These are phyloP conservation scores for Ganoderma meredithae DNA, from an alignment of 1,284 basidiomycete genomes.

Conservation along the genomic window DNA sequence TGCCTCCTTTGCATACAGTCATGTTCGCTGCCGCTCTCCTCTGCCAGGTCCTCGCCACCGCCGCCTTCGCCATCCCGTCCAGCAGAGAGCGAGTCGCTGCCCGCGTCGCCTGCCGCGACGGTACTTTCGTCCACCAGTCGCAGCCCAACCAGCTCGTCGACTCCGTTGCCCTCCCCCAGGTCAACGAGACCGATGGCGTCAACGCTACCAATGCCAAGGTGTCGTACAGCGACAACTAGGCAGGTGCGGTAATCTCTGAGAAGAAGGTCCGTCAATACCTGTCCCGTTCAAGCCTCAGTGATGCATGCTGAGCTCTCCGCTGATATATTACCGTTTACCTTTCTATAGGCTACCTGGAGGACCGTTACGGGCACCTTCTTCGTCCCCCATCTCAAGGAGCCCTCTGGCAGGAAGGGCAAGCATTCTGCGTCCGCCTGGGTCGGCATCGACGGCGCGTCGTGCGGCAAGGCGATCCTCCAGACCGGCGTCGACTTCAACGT, in stretches of 20 bases:
- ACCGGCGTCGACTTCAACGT: conserved; percentile 43
- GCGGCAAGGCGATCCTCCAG: conserved; percentile 30
- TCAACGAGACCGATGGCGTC: not conserved
- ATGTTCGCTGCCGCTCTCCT: conserved; percentile 33
- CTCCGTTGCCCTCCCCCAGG: conserved; percentile 7
- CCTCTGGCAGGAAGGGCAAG: conserved; percentile 34
- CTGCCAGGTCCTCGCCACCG: conserved; percentile 34
- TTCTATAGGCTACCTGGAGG: conserved; percentile 36
- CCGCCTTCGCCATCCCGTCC: conserved; percentile 33
- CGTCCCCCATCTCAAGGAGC: conserved; percentile 37
- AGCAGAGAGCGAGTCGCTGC: conserved; percentile 27
- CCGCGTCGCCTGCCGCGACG: conserved; percentile 29
- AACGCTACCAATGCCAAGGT: conserved; percentile 26
- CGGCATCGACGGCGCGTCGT: conserved; percentile 32
- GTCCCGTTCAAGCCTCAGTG: no score
- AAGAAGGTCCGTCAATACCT: conserved; percentile 23
- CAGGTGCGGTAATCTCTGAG: conserved; percentile 34
- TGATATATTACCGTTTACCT: not conserved
- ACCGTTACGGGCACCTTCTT: conserved; percentile 43
- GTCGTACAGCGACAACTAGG: conserved; percentile 40
- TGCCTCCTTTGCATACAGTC: conserved; percentile 4
- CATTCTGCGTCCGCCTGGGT: conserved; percentile 39
- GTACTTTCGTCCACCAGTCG: conserved; percentile 26
- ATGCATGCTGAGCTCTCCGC: not conserved
- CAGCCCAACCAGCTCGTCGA: conserved; percentile 24